phyloP scores from a whole-genome alignment of 495 filamentous ascomycete species.

The Neurospora sp. region DNA sequence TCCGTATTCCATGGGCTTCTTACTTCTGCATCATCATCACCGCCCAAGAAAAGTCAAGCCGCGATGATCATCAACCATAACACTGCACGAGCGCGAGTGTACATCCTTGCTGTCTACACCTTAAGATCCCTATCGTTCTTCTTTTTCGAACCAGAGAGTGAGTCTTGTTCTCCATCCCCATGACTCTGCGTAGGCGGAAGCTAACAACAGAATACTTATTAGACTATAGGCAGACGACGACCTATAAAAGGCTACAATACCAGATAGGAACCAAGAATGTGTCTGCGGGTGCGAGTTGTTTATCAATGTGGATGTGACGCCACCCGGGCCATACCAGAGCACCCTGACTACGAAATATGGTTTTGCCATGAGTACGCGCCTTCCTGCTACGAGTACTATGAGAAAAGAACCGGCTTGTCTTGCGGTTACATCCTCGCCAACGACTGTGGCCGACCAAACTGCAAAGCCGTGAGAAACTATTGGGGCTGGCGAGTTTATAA shows the following conservation, averaged over 20 bases:
- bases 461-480: background rate
- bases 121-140: background rate
- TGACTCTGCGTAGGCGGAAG: background rate
- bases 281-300: background rate
- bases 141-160: background rate
- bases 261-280: background rate
- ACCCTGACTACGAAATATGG: background rate
- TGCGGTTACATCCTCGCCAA: background rate
- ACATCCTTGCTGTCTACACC: background rate
- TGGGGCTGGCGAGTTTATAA: background rate
- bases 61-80: rapidly evolving
- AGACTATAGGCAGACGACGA: background rate
- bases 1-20: background rate
- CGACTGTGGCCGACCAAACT: background rate
- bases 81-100: background rate
- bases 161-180: background rate
- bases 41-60: background rate
- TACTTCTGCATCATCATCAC: background rate
- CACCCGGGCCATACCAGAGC: background rate
- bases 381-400: background rate
- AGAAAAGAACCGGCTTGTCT: background rate
- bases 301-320: background rate
- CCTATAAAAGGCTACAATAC: background rate
- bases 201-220: background rate
- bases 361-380: background rate